Percentiles rank a stretch among this genome's conserved stretches.
Evolutionary conservation across 2,329 filamentous ascomycete genomes (phyloP).

Genomic region (Xylaria sp.): DNA sequence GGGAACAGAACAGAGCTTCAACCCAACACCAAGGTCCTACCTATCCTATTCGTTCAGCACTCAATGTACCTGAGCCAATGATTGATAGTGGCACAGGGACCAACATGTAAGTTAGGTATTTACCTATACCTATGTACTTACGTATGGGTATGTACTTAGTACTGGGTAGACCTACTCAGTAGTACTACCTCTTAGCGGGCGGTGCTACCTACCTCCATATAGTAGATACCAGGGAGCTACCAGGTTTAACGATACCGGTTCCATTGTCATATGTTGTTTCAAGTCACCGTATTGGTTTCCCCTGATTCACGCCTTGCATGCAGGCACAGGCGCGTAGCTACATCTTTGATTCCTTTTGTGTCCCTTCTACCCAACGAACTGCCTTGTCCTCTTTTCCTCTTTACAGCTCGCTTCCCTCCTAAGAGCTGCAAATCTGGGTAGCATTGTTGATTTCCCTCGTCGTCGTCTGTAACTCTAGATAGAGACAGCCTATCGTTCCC

Average conservation of each 20-base stretch:
- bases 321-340: conserved; percentile 13
- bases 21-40: background rate
- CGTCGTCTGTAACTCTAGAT: background rate
- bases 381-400: background rate
- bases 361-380: conserved; percentile 11
- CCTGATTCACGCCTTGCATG: conserved; percentile 26
- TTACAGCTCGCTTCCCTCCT: background rate
- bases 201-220: too few relatives aligned
- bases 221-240: background rate
- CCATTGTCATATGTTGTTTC: conserved; percentile 30
- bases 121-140: too few relatives aligned
- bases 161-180: background rate
- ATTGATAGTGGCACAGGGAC: background rate
- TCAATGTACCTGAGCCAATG: conserved; percentile 1
- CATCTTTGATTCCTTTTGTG: conserved; percentile 17
- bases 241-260: background rate
- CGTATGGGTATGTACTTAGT: too few relatives aligned
- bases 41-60: background rate
- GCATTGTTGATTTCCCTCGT: background rate
- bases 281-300: conserved; percentile 30
- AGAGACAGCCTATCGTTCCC: conserved; percentile 11
- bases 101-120: too few relatives aligned
- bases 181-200: background rate
- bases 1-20: background rate
- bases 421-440: background rate